phyloP scores from a whole-genome alignment of 768 basidiomycete genomes.

The Phlebiopsis flavidoalba region DNA sequence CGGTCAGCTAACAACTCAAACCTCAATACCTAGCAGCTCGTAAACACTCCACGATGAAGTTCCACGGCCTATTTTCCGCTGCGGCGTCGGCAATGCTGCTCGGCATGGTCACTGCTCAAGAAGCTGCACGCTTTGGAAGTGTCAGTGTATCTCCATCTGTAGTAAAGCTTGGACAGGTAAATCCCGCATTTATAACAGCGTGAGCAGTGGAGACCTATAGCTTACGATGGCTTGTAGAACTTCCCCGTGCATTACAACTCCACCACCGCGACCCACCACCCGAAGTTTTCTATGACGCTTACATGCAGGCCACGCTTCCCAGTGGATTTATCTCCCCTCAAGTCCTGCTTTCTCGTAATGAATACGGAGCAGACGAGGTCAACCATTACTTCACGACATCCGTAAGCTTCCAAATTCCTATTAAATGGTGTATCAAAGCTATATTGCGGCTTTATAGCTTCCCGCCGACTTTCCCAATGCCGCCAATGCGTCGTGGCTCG shows the following conservation, averaged over 20 bases:
- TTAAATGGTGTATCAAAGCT: not conserved
- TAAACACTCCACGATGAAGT: not conserved
- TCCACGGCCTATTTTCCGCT: not conserved
- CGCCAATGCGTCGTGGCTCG: not conserved
- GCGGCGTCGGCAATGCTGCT: not conserved
- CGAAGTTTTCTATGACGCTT: not conserved
- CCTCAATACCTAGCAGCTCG: no score
- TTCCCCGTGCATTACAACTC: constrained; percentile 3
- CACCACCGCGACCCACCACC: not conserved
- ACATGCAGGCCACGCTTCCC: not conserved
- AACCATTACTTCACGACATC: not conserved
- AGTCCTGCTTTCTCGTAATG: not conserved
- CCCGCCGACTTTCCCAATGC: not conserved
- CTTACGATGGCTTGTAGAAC: not conserved
- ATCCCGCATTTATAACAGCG: not conserved
- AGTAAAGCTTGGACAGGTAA: not conserved
- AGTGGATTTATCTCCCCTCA: not conserved
- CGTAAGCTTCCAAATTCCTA: not conserved
- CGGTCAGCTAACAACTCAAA: no score
- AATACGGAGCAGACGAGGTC: not conserved
- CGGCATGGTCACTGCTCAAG: not conserved
- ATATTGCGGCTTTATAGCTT: not conserved
- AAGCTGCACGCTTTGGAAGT: not conserved
- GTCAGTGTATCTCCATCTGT: not conserved
- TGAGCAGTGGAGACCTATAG: no score